A percentile compares a stretch with the other conserved stretches of the same genome.
Evolutionary conservation across 495 filamentous ascomycete genomes (phyloP).

Genomic region (Penicillium canescens): DNA sequence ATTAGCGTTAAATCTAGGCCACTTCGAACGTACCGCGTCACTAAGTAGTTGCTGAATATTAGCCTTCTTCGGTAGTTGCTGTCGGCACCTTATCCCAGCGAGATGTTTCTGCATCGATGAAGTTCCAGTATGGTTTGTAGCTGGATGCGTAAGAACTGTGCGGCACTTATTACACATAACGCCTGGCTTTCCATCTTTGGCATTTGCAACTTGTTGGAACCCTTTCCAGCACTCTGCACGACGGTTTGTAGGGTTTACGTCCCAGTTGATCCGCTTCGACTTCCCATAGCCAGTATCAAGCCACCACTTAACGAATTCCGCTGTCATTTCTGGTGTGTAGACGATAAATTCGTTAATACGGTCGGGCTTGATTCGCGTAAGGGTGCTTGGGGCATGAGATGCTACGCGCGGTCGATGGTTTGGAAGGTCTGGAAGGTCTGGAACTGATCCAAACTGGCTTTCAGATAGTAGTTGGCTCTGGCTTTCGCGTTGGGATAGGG

Average conservation of each 20-base stretch:
- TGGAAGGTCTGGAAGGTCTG: not conserved
- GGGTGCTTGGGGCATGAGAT: not conserved
- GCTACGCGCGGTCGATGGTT: not conserved
- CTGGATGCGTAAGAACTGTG: slow-evolving; percentile 5
- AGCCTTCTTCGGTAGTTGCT: not conserved
- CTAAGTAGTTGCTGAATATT: slow-evolving; percentile 1
- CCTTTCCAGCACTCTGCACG: slow-evolving; percentile 2
- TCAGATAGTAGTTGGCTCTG: not conserved
- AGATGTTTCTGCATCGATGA: slow-evolving; percentile 5
- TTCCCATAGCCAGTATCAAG: not conserved
- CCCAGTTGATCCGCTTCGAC: slow-evolving; percentile 3
- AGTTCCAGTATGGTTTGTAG: not conserved
- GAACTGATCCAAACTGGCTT: not conserved
- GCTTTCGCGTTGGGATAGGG: too few species aligned
- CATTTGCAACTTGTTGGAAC: slow-evolving; percentile 9
- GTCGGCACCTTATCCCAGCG: not conserved
- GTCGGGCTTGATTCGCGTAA: slow-evolving; percentile 1
- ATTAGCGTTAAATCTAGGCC: not conserved
- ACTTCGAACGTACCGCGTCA: not conserved
- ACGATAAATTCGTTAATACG: slow-evolving; percentile 1
- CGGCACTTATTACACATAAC: slow-evolving; percentile 9
- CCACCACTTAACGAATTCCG: slow-evolving; percentile 8
- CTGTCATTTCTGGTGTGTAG: not conserved
- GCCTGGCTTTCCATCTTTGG: slow-evolving; percentile 4
- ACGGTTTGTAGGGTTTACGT: not conserved